phyloP scores from a whole-genome alignment of 192 early-diverging fungal species.

The Dissophora ornata region DNA sequence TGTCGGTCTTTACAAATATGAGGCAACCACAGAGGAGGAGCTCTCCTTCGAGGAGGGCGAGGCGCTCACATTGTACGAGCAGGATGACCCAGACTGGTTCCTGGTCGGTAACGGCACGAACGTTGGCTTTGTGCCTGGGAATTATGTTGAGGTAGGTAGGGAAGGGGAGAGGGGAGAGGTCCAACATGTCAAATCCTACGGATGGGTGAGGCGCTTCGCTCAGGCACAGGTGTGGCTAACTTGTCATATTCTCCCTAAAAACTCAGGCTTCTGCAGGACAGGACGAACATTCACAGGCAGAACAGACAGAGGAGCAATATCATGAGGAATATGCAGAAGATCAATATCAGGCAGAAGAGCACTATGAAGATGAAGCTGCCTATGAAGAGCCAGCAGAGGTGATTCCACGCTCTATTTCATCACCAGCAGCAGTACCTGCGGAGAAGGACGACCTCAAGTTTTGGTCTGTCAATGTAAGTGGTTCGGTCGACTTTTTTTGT shows the following conservation, averaged over 20 bases:
- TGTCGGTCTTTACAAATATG: constrained; percentile 85
- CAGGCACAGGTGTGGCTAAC: too few relatives aligned
- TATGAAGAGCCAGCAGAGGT: constrained; percentile 11
- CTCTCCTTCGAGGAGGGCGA: constrained; percentile 82
- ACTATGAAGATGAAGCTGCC: constrained; percentile 28
- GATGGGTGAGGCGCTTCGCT: too few relatives aligned
- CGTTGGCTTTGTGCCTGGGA: constrained; percentile 88
- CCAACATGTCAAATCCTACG: too few relatives aligned
- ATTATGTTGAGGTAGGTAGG: constrained; percentile 76
- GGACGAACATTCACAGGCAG: constrained; percentile 35
- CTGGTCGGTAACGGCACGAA: constrained; percentile 76
- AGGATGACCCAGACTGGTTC: constrained; percentile 94
- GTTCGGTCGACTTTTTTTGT: not conserved
- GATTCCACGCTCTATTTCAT: constrained; percentile 26
- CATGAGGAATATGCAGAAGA: constrained; percentile 41
- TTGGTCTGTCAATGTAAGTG: constrained; percentile 62
- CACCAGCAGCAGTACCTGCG: constrained; percentile 15
- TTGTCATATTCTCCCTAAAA: too few relatives aligned
- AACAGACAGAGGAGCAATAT: constrained; percentile 22
- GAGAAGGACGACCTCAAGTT: constrained; percentile 58
- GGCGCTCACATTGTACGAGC: constrained; percentile 80
- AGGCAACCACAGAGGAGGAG: constrained; percentile 86
- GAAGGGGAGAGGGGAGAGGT: too few relatives aligned
- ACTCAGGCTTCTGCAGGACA: constrained; percentile 53
- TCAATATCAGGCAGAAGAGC: constrained; percentile 25